Evolutionary conservation across 2,329 filamentous ascomycete genomes (phyloP).

Genomic region (Pezicula carpinea): DNA sequence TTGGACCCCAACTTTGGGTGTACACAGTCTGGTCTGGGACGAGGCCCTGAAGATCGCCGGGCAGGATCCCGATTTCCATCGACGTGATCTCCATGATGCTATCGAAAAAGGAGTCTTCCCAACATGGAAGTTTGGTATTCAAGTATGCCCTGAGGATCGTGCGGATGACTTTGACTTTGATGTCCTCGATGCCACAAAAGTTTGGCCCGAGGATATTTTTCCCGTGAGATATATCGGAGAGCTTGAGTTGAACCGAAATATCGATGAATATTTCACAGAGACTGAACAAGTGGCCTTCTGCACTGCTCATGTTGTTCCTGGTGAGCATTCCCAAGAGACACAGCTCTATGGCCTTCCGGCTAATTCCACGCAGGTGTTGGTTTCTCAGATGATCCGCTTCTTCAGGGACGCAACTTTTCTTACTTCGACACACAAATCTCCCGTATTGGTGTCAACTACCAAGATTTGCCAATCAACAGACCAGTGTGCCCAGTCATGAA

Average conservation of each 20-base stretch:
- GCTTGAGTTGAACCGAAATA: constrained; percentile 72
- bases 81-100: constrained; percentile 70
- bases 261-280: constrained; percentile 78
- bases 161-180: constrained; percentile 81
- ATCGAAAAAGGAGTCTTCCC: constrained; percentile 68
- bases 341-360: neutral
- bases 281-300: constrained; percentile 82
- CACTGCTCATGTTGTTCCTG: constrained; percentile 73
- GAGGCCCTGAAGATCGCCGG: constrained; percentile 71
- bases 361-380: constrained; percentile 52
- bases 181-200: constrained; percentile 78
- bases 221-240: constrained; percentile 76
- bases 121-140: constrained; percentile 80
- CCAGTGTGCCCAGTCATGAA: constrained; percentile 73
- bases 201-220: constrained; percentile 76
- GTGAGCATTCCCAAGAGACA: constrained; percentile 55
- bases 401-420: constrained; percentile 67
- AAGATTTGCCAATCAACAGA: constrained; percentile 73
- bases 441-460: constrained; percentile 69
- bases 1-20: constrained; percentile 69
- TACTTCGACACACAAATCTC: constrained; percentile 66
- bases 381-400: constrained; percentile 70
- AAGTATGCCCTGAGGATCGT: constrained; percentile 65
- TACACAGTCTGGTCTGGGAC: constrained; percentile 69
- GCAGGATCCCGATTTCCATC: constrained; percentile 77